Percentiles rank a stretch among this genome's conserved stretches.
Evolutionary conservation across 2,329 filamentous ascomycete genomes (phyloP).

Genomic region (Remersonia thermophila): DNA sequence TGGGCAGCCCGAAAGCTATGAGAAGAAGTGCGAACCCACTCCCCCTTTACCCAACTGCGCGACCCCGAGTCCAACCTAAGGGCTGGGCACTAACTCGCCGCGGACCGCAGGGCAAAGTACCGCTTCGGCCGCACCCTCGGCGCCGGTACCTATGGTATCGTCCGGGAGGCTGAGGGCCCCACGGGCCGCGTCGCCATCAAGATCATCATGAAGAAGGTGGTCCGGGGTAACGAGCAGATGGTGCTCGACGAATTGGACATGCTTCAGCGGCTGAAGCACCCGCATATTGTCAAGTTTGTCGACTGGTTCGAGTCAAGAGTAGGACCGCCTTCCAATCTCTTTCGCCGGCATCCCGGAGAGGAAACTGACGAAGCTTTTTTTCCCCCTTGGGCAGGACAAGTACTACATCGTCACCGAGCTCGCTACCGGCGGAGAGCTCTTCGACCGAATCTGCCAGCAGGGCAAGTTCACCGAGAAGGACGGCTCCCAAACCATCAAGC

Average conservation of each 20-base stretch:
- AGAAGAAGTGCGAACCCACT: slow-evolving; percentile 67
- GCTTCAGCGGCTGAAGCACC: slow-evolving; percentile 80
- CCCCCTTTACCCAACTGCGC: background rate
- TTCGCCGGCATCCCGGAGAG: too few species aligned
- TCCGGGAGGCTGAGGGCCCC: slow-evolving; percentile 81
- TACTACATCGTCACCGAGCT: slow-evolving; percentile 98
- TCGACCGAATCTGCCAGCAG: slow-evolving; percentile 95
- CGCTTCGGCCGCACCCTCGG: slow-evolving; percentile 86
- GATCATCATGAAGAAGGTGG: slow-evolving; percentile 99
- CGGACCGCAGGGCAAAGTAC: slow-evolving; percentile 58
- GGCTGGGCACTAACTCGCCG: slow-evolving; percentile 11
- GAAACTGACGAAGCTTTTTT: too few species aligned
- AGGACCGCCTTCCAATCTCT: slow-evolving; percentile 21
- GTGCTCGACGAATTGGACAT: slow-evolving; percentile 94
- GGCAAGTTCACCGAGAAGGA: slow-evolving; percentile 99
- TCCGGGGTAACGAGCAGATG: slow-evolving; percentile 97
- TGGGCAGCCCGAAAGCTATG: slow-evolving; percentile 94
- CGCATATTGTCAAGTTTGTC: slow-evolving; percentile 92
- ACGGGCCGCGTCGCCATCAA: slow-evolving; percentile 86
- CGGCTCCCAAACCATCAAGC: slow-evolving; percentile 86
- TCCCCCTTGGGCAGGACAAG: slow-evolving; percentile 64
- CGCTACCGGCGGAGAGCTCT: slow-evolving; percentile 89
- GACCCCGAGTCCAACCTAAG: background rate
- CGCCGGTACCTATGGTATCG: slow-evolving; percentile 95
- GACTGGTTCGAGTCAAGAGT: slow-evolving; percentile 99